phyloP scores from a whole-genome alignment of 192 early-diverging fungal species.

The Lunasporangiospora selenospora region DNA sequence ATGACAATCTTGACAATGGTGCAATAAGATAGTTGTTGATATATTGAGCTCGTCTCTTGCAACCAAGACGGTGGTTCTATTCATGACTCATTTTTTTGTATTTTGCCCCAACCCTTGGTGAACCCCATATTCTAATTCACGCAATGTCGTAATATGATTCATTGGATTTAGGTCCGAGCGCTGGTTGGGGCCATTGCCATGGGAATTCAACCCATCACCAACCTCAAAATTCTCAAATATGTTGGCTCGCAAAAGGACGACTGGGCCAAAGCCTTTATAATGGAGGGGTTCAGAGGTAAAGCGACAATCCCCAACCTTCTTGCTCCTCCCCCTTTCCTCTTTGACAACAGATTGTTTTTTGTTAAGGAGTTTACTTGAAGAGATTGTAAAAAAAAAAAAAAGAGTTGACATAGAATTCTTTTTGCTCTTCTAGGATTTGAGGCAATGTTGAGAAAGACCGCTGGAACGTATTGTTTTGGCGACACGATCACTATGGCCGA shows the following conservation, averaged over 20 bases:
- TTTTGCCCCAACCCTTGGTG: too few species aligned
- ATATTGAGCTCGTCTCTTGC: too few species aligned
- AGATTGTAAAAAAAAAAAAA: background rate
- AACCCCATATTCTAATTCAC: too few species aligned
- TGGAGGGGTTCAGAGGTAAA: slow-evolving; percentile 67
- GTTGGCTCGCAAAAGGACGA: slow-evolving; percentile 61
- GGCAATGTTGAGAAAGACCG: slow-evolving; percentile 61
- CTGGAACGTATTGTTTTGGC: slow-evolving; percentile 80
- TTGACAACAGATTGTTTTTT: background rate
- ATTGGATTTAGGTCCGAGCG: slow-evolving; percentile 70
- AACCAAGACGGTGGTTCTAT: background rate
- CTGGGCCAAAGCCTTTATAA: slow-evolving; percentile 65
- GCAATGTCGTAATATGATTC: too few species aligned
- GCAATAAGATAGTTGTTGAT: too few species aligned
- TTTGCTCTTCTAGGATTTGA: slow-evolving; percentile 60
- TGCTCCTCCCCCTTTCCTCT: background rate
- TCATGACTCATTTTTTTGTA: background rate
- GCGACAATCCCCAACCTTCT: background rate
- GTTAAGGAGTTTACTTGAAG: background rate
- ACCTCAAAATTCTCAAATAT: slow-evolving; percentile 74
- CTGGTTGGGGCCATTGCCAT: slow-evolving; percentile 74
- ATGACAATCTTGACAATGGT: too few species aligned
- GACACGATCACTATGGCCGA: slow-evolving; percentile 88
- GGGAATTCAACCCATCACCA: slow-evolving; percentile 91
- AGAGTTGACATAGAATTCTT: background rate